phyloP scores from a whole-genome alignment of 2,329 filamentous ascomycete genomes.

The Dactylonectria estremocensis region DNA sequence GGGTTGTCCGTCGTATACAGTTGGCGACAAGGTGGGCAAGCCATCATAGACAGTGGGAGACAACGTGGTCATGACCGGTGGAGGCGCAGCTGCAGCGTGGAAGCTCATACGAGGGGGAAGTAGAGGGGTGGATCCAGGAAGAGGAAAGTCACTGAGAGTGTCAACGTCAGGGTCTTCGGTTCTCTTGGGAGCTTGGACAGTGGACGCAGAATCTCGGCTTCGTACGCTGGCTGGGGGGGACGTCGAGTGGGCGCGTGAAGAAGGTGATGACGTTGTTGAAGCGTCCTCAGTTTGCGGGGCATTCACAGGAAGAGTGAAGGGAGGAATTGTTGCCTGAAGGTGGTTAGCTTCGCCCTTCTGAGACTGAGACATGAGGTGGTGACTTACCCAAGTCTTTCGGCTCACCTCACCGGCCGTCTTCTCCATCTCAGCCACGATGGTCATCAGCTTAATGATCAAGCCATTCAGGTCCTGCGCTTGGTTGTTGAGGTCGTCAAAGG shows the following conservation, averaged over 20 bases:
- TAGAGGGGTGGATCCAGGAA: slow-evolving; percentile 45
- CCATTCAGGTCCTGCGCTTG: slow-evolving; percentile 80
- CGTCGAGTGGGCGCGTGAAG: slow-evolving; percentile 29
- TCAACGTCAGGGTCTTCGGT: slow-evolving; percentile 39
- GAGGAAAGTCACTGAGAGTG: slow-evolving; percentile 47
- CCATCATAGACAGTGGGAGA: slow-evolving; percentile 13
- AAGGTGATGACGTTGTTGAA: slow-evolving; percentile 26
- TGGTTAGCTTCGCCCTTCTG: slow-evolving; percentile 28
- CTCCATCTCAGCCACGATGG: slow-evolving; percentile 88
- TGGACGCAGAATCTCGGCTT: slow-evolving; percentile 35
- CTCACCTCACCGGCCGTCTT: slow-evolving; percentile 87
- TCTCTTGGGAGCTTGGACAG: slow-evolving; percentile 25
- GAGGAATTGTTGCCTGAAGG: slow-evolving; percentile 44
- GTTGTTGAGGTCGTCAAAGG: slow-evolving; percentile 81
- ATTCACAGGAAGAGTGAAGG: slow-evolving; percentile 43
- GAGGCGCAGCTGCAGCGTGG: background rate
- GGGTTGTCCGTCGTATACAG: background rate
- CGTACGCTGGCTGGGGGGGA: slow-evolving; percentile 40
- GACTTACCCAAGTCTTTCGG: slow-evolving; percentile 79
- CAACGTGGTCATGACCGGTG: background rate
- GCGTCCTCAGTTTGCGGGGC: slow-evolving; percentile 25
- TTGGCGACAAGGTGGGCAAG: slow-evolving; percentile 14
- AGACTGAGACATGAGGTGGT: background rate
- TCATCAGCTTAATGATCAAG: slow-evolving; percentile 79
- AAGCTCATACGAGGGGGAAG: slow-evolving; percentile 39